Evolutionary conservation across 164 flowering plant species (phyloP), one percentile per base, ranked within the genome.

Genomic region (Saururus chinensis): DNA sequence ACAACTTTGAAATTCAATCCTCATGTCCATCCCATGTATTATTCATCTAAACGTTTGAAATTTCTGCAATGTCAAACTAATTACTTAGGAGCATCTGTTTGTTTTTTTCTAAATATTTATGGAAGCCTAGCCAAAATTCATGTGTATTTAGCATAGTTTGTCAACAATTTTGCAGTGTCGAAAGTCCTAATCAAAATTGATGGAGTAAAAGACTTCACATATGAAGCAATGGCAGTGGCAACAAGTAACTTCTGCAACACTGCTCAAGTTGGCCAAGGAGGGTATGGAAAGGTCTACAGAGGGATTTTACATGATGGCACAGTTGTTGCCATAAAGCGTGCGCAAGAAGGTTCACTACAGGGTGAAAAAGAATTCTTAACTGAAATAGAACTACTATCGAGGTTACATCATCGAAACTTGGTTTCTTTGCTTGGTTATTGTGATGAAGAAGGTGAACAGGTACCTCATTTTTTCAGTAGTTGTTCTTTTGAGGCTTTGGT

Each of bases 371-470:
- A 87, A 65, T 87, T 87, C 60, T 72, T 76, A 45, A 85, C 87
- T 30, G 95, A 87, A 69, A 85, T 87, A 25, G 80, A 85, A 65
- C 30, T 87, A 25, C 66, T 87, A 59, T 85, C 89, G 37, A 76
- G 95, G 69, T 60, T 87, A 51, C 95, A 87, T 72, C 95, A 87
- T 60, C 74, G 88, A 14, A 83, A 87, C 66, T 70, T 88, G 30
- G 95, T 88, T 48, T 74, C 88, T 21, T 63, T 88, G 60, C 35
- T 84, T 52, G 92, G 95, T 30, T 88, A 77, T 63, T 85, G 91
- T 62, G 84, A 76, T 59, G 95, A 84, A 70, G 74, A 76, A 71
- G 84, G 70, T 30, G 95, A 88, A 66, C 95, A 88, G 87, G 91
- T 88, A 78, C 20, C 17, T 4, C 12, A 10, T 42, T 42, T 42